Evolutionary conservation across 352 stramenopile genomes (phyloP), one percentile per base, ranked within the genome.

Genomic region (Pythium dissimile): DNA sequence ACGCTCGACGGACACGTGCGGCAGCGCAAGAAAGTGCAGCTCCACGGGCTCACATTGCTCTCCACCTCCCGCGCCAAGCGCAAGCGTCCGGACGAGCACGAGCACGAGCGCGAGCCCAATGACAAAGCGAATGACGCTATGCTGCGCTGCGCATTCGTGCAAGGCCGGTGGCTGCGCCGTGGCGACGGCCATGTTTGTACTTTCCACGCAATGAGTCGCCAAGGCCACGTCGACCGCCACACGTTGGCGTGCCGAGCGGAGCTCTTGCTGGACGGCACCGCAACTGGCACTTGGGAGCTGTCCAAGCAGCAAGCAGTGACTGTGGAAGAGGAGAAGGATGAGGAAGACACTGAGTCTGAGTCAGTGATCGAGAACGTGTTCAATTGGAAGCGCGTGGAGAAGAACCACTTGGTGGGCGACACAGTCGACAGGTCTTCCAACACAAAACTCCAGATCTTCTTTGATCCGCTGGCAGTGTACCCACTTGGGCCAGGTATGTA

Each of bases 401-500:
- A 16, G 9, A 32, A 1, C 23, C 13, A 11, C 32, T 5, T 30
- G 10, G 42, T 10, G 9, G 20, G 24, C 42, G 23, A 9, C 39
- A 30, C 12, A 3, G 39, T 13, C 38, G 12, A 45, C 38, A 27
- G 11, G n/a, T n/a, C n/a, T 27, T 31, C 12, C 7, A 47, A 47
- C 2, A 21, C 20, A 13, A 8, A 3, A 3, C 2, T 12, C 1
- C 20, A 28, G 28, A 47, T 37, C 30, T n/a, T n/a, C n/a, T n/a
- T n/a, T n/a, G 60, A 59, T 20, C 42, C 54, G 27, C 47, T 65
- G 13, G 57, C 53, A 4, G 30, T 89, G 38, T 82, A 82, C 42
- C 80, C 80, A 20, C 64, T 89, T 12, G 60, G 66, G 5, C 69
- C 80, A 4, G 80, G 80, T 1, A 77, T 74, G 32, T 89, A 85